A percentile compares a stretch with the other conserved stretches of the same genome.
Conservation (phyloP, 495 filamentous ascomycete species). For the Rhizodiscina lignyota region DNA sequence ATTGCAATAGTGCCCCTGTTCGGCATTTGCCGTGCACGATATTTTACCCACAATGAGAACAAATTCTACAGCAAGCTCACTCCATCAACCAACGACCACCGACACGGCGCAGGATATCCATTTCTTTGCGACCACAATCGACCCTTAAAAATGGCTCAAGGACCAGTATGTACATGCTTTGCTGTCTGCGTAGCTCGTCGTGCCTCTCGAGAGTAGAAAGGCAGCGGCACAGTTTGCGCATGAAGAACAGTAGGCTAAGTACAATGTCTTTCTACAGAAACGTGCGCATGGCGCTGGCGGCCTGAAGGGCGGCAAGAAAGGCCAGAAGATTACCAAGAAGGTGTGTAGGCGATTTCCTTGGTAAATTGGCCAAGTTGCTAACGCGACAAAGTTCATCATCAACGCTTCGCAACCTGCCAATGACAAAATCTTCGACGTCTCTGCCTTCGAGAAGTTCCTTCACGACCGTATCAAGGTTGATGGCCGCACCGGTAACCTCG, state of each 20-base stretch:
- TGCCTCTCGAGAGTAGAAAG: too few relatives aligned
- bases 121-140: constrained; percentile 42
- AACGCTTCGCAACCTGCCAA: constrained; percentile 91
- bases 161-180: constrained; percentile 84
- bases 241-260: constrained; percentile 89
- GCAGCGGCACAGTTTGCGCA: too few relatives aligned
- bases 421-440: constrained; percentile 99
- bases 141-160: constrained; percentile 37
- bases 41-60: background rate
- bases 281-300: constrained; percentile 12
- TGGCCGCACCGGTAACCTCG: constrained; percentile 92
- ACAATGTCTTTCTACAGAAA: constrained; percentile 45
- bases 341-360: constrained; percentile 19
- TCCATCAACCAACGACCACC: constrained; percentile 2
- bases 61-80: constrained; percentile 1
- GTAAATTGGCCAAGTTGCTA: constrained; percentile 1
- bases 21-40: too few relatives aligned
- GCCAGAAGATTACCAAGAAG: constrained; percentile 56
- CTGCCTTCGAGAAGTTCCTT: constrained; percentile 98
- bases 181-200: constrained; percentile 40
- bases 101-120: constrained; percentile 34
- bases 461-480: constrained; percentile 99
- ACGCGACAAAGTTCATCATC: constrained; percentile 67
- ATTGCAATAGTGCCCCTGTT: too few relatives aligned
- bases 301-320: constrained; percentile 46